Conservation (phyloP, 164 flowering plant species). For the Platanus orientalis region DNA sequence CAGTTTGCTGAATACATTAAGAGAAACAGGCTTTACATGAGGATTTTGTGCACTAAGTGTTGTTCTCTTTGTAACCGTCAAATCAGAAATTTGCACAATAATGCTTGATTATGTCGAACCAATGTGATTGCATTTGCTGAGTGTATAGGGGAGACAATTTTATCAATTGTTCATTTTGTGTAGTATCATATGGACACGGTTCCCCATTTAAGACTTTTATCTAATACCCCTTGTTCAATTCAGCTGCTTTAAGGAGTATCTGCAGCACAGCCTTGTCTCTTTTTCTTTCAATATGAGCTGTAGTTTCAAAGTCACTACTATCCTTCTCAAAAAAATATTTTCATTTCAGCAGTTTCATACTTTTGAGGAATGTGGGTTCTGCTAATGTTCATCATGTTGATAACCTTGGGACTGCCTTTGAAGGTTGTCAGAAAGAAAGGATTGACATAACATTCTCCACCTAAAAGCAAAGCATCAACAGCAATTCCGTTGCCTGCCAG, state of each 20-base stretch:
- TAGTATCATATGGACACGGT: conserved; percentile 20
- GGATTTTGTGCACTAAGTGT: conserved; percentile 72
- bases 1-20: conserved; percentile 67
- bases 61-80: conserved; percentile 52
- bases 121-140: conserved; percentile 78
- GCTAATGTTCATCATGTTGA: conserved; percentile 18
- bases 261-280: conserved; percentile 78
- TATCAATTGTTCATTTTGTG: conserved; percentile 35
- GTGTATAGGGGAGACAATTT: conserved; percentile 34
- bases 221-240: conserved; percentile 51
- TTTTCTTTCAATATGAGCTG: conserved; percentile 57
- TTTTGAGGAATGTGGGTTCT: conserved; percentile 18
- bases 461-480: conserved; percentile 83
- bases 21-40: conserved; percentile 65
- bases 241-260: conserved; percentile 81
- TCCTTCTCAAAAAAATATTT: conserved; percentile 30
- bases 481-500: conserved; percentile 76
- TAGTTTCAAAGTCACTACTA: conserved; percentile 35
- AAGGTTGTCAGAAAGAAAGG: conserved; percentile 66
- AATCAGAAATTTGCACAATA: conserved; percentile 66
- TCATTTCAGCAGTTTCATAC: conserved; percentile 27
- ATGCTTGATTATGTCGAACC: conserved; percentile 77
- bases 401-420: conserved; percentile 26
- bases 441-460: conserved; percentile 86
- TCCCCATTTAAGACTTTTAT: conserved; percentile 28